Evolutionary conservation across 768 basidiomycete species (phyloP).

Genomic region (Jaapia argillacea): DNA sequence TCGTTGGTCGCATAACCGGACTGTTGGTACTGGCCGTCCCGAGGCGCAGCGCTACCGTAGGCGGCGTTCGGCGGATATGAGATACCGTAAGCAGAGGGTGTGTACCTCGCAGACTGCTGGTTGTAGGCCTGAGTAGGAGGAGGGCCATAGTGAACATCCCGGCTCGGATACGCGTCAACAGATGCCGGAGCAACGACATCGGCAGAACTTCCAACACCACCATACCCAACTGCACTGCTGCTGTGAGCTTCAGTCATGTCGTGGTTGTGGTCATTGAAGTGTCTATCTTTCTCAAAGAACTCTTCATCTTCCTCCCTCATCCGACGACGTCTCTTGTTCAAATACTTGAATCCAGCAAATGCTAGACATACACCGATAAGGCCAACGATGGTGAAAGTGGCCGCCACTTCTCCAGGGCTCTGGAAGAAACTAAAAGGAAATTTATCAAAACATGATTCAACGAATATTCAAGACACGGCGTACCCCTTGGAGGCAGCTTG

Average conservation of each 20-base stretch:
- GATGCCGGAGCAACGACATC: slow-evolving; percentile 10
- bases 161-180: slow-evolving; percentile 15
- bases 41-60: slow-evolving; percentile 13
- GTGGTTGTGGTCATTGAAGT: slow-evolving; percentile 3
- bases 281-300: slow-evolving; percentile 19
- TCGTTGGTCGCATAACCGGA: not conserved
- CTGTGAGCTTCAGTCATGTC: not conserved
- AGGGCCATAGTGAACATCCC: slow-evolving; percentile 17
- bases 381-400: slow-evolving; percentile 32
- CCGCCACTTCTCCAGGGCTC: slow-evolving; percentile 36
- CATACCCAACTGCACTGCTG: slow-evolving; percentile 2
- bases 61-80: slow-evolving; percentile 19
- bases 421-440: slow-evolving; percentile 38
- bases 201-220: slow-evolving; percentile 4
- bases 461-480: not conserved
- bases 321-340: slow-evolving; percentile 21
- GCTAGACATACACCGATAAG: slow-evolving; percentile 24
- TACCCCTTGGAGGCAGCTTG: slow-evolving; percentile 5
- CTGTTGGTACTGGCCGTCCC: slow-evolving; percentile 13
- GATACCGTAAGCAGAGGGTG: slow-evolving; percentile 12
- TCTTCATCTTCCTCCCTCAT: slow-evolving; percentile 16
- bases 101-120: slow-evolving; percentile 16
- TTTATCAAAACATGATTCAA: not conserved
- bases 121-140: slow-evolving; percentile 5
- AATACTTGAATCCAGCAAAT: slow-evolving; percentile 17